Evolutionary conservation across 2,329 filamentous ascomycete genomes (phyloP).

Genomic region (Trichocomaceae sp.): DNA sequence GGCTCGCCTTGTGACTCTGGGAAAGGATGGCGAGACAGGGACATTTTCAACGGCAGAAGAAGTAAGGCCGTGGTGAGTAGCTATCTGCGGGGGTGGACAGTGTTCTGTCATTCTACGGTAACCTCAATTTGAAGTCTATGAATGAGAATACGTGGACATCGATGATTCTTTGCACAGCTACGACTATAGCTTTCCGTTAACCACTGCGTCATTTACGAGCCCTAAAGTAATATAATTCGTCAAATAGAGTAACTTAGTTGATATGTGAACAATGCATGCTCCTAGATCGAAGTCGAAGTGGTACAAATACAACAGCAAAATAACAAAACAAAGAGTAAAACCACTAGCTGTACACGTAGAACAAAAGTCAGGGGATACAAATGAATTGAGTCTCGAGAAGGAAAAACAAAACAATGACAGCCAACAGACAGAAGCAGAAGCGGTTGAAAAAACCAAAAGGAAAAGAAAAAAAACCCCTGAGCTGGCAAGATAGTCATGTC

Average conservation of each 20-base stretch:
- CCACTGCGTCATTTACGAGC: too few relatives aligned
- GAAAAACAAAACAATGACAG: not conserved
- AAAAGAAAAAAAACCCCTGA: not conserved
- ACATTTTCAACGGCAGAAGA: slow-evolving; percentile 11
- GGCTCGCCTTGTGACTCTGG: slow-evolving; percentile 17
- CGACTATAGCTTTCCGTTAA: too few relatives aligned
- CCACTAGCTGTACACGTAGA: slow-evolving; percentile 9
- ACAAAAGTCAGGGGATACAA: not conserved
- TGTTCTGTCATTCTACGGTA: too few relatives aligned
- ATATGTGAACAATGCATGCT: slow-evolving; percentile 7
- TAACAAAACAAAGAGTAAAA: not conserved
- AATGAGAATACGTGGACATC: too few relatives aligned
- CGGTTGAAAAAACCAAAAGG: not conserved
- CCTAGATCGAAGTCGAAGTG: slow-evolving; percentile 4
- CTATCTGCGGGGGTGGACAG: too few relatives aligned
- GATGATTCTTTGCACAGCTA: too few relatives aligned
- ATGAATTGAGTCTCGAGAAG: not conserved
- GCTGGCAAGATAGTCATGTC: not conserved
- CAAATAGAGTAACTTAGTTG: not conserved
- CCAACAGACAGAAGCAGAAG: not conserved
- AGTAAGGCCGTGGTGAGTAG: too few relatives aligned
- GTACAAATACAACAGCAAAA: not conserved
- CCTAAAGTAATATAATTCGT: not conserved
- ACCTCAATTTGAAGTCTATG: too few relatives aligned
- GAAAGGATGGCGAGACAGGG: slow-evolving; percentile 16